Conservation (phyloP, 192 early-diverging fungal genomes). For the Radiomyces spectabilis region DNA sequence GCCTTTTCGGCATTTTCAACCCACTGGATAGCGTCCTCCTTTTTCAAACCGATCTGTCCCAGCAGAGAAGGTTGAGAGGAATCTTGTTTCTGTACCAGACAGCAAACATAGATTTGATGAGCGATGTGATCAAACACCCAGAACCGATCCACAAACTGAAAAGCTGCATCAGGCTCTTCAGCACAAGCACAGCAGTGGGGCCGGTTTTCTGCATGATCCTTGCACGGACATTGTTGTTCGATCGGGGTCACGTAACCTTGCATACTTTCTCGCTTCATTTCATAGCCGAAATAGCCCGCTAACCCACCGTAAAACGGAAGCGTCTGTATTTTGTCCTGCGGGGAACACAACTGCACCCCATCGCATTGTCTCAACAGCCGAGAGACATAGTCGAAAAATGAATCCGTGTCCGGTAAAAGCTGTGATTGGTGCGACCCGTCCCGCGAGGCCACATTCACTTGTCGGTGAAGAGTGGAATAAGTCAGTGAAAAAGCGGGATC, state of each 20-base stretch:
- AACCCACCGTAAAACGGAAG: constrained; percentile 74
- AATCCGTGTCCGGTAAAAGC: constrained; percentile 4
- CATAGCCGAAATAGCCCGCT: constrained; percentile 90
- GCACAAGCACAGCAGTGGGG: constrained; percentile 19
- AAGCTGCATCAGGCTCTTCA: constrained; percentile 49
- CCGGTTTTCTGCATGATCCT: background rate
- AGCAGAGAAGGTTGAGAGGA: constrained; percentile 18
- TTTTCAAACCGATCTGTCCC: too few species aligned
- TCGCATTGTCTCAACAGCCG: background rate
- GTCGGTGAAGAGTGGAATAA: constrained; percentile 25
- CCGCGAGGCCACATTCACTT: constrained; percentile 6
- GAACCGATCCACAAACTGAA: constrained; percentile 52
- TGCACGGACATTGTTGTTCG: constrained; percentile 30
- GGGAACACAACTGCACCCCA: constrained; percentile 1
- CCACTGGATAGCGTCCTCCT: constrained; percentile 21
- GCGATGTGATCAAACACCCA: constrained; percentile 46
- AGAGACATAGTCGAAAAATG: constrained; percentile 69
- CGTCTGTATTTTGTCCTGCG: constrained; percentile 18
- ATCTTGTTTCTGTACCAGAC: background rate
- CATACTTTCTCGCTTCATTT: constrained; percentile 82
- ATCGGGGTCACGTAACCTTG: constrained; percentile 33
- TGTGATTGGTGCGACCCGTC: background rate
- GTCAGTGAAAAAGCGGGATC: constrained; percentile 17
- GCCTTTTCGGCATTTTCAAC: constrained; percentile 16
- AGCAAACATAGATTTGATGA: constrained; percentile 10